phyloP scores from a whole-genome alignment of 2,329 filamentous ascomycete genomes.

The Aspergillus melleus region DNA sequence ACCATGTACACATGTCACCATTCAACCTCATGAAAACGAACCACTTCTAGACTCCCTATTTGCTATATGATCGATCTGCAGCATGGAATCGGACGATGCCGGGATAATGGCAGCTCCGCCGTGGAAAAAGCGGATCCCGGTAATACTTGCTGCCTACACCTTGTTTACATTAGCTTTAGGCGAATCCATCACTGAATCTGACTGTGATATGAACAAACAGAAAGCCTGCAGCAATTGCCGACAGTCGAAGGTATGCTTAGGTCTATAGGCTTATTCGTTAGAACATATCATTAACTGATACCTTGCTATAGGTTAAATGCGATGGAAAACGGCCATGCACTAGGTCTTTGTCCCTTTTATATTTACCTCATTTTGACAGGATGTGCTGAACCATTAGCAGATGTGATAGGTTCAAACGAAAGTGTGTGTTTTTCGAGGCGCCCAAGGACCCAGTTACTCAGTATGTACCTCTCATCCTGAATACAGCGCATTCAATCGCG shows the following conservation, averaged over 20 bases:
- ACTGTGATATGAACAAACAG: constrained; percentile 12
- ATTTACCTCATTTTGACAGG: not conserved
- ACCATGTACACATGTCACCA: not conserved
- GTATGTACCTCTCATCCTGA: constrained; percentile 18
- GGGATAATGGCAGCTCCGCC: constrained; percentile 22
- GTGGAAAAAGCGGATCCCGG: constrained; percentile 40
- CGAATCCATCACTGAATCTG: not conserved
- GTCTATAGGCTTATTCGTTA: not conserved
- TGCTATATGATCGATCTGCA: not conserved
- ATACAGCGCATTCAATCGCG: not conserved
- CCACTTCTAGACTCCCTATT: not conserved
- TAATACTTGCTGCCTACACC: constrained; percentile 16
- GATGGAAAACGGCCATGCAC: constrained; percentile 39
- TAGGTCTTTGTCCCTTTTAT: constrained; percentile 20
- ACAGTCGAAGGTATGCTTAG: constrained; percentile 33
- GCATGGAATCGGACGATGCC: constrained; percentile 24
- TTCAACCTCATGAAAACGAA: not conserved
- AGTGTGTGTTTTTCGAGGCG: constrained; percentile 38
- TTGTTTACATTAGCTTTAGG: not conserved
- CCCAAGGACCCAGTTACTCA: constrained; percentile 32
- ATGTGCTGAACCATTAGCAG: constrained; percentile 13
- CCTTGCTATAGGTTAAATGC: constrained; percentile 34
- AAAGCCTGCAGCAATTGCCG: constrained; percentile 41
- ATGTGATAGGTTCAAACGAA: constrained; percentile 36
- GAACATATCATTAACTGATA: not conserved